These are phyloP conservation scores for Botrytis medusae DNA, from an alignment of 2,329 filamentous ascomycete genomes.

Conservation along the genomic window DNA sequence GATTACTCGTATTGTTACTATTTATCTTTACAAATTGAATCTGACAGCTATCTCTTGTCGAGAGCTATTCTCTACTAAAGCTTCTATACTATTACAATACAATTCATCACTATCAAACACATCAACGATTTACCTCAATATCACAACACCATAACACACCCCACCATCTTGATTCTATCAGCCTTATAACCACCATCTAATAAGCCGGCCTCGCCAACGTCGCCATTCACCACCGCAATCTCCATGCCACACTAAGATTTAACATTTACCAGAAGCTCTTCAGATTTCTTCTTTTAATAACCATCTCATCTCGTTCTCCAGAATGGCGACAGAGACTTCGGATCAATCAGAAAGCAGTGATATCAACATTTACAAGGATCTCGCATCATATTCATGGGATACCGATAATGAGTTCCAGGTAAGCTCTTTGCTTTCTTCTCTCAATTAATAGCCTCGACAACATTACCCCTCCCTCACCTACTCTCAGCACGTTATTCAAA, in stretches of 20 bases:
- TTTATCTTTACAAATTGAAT: neutral
- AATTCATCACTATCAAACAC: neutral
- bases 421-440: conserved; percentile 21
- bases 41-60: neutral
- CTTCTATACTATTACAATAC: neutral
- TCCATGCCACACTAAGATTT: too few relatives aligned
- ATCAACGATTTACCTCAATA: too few relatives aligned
- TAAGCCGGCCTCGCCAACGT: neutral
- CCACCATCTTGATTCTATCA: neutral
- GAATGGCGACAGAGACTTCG: neutral
- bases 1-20: neutral
- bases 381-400: conserved; percentile 67
- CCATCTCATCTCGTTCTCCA: neutral
- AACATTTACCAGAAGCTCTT: neutral
- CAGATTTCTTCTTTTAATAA: neutral
- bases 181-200: neutral
- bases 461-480: neutral
- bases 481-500: neutral
- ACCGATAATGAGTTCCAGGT: conserved; percentile 69
- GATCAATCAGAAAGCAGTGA: neutral
- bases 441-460: conserved; percentile 28
- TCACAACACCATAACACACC: neutral
- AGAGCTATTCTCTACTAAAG: neutral
- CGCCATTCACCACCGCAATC: neutral
- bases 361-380: conserved; percentile 54